phyloP scores from a whole-genome alignment of 2,329 filamentous ascomycete genomes.

The Colletotrichum sp. region DNA sequence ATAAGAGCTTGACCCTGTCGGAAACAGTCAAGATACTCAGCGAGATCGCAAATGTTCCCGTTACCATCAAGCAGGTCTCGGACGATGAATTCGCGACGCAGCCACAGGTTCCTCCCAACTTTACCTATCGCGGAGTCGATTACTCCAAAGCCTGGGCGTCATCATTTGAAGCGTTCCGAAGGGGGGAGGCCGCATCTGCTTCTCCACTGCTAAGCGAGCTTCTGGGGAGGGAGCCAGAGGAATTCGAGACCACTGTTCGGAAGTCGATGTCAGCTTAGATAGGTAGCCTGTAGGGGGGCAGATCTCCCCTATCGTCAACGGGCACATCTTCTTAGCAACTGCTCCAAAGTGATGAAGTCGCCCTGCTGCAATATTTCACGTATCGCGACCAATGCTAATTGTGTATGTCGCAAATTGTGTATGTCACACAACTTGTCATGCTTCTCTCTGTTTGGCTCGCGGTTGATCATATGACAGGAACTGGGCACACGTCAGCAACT shows the following conservation, averaged over 20 bases:
- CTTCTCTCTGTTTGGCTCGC: too few species aligned
- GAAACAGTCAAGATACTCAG: background rate
- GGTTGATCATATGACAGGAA: too few species aligned
- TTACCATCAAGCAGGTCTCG: background rate
- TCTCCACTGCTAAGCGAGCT: background rate
- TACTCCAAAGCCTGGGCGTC: background rate
- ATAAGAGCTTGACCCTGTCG: slow-evolving; percentile 21
- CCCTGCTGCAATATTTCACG: too few species aligned
- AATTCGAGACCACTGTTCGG: background rate
- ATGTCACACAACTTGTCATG: too few species aligned
- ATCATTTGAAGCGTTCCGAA: background rate
- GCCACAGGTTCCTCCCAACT: background rate
- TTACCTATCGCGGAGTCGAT: background rate
- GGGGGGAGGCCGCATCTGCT: background rate
- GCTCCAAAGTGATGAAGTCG: background rate
- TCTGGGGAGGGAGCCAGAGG: background rate
- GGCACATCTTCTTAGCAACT: background rate
- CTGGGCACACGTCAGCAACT: too few species aligned
- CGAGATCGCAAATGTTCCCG: background rate
- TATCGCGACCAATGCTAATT: too few species aligned
- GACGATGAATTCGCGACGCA: background rate
- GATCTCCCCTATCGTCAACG: accelerated
- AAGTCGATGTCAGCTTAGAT: background rate
- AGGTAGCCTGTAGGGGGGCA: background rate
- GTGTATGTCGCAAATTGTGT: too few species aligned